Evolutionary conservation across 2,329 filamentous ascomycete species (phyloP), one percentile per base, ranked within the genome.

Genomic region (Penicillium sp.): DNA sequence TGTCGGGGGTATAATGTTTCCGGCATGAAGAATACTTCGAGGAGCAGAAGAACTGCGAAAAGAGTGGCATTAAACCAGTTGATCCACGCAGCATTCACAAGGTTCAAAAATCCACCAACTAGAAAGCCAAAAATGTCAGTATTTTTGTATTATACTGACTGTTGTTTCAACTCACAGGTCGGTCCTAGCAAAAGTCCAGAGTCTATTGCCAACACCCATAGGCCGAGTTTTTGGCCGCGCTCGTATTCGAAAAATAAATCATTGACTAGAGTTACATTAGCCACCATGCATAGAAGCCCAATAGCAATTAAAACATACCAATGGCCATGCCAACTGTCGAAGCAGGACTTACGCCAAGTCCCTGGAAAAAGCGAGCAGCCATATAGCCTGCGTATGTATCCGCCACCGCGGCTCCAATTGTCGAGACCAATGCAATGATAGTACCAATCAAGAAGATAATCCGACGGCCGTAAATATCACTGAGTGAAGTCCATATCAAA

Each of bases 341-440:
- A 1, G 74, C 76, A 4, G 78, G 78, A 34, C 73, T 72, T 11
- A 77, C 76, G 0, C 78, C 78, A 8, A 81, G 67, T 0, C 78
- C 78, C 56, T 81, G 77, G 56, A 81, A 78, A 56, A 81, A 79
- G 2, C 79, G 66, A 1, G 75, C 76, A n/a, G 74, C 73, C 76
- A 81, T 78, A 59, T 81, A 81, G 0, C 72, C 72, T 1, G 61
- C 54, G 56, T 77, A 77, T 4, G 46, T 63, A 23, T 61, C 59
- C 56, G 66, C 73, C 49, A 64, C 58, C 3, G 70, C 72, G 9
- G 69, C 69, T 3, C 71, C 70, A 20, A 73, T 62, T 0, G 71
- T 75, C 1, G 73, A 64, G 4, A 64, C 59, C 14, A 75, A 57
- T 2, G 73, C 69, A 40, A 75, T 67, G 4, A 62, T 14, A 0